A percentile compares a stretch with the other conserved stretches of the same genome.
phyloP scores from a whole-genome alignment of 495 filamentous ascomycete species.

The Penicillium ucsense region DNA sequence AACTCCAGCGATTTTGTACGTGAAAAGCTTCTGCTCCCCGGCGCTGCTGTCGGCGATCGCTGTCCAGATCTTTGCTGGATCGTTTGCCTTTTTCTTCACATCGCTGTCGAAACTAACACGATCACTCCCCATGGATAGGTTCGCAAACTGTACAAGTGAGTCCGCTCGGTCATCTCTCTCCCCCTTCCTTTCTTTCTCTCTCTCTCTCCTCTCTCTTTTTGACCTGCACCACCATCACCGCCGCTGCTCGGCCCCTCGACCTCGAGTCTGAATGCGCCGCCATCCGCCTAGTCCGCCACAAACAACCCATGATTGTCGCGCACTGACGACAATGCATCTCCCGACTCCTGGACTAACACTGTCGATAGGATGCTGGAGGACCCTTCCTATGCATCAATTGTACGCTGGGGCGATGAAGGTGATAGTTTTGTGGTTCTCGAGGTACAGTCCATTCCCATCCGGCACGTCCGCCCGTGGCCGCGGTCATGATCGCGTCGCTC shows the following conservation, averaged over 20 bases:
- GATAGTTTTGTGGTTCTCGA: slow-evolving; percentile 97
- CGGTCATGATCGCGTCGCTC: too few species aligned
- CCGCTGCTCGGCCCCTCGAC: slow-evolving; percentile 1
- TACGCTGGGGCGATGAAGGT: slow-evolving; percentile 89
- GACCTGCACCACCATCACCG: background rate
- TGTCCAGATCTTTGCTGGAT: too few species aligned
- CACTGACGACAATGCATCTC: slow-evolving; percentile 1
- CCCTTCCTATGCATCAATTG: slow-evolving; percentile 81
- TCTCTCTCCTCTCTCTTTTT: slow-evolving; percentile 5
- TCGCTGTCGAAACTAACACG: slow-evolving; percentile 16
- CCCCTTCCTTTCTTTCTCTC: background rate
- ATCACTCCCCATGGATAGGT: slow-evolving; percentile 48
- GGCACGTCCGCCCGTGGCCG: too few species aligned
- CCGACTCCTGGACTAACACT: slow-evolving; percentile 1
- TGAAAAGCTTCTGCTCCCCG: background rate
- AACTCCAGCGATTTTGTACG: slow-evolving; percentile 76
- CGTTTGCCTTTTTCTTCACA: too few species aligned
- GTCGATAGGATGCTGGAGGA: slow-evolving; percentile 86
- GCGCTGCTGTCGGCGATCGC: too few species aligned
- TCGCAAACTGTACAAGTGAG: slow-evolving; percentile 96
- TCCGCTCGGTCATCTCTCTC: too few species aligned
- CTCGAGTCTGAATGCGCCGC: background rate
- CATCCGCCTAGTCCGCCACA: slow-evolving; percentile 1
- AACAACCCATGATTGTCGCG: background rate
- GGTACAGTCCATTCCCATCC: slow-evolving; percentile 41